Percentiles rank a stretch among this genome's conserved stretches.
Evolutionary conservation across 768 basidiomycete genomes (phyloP).

Genomic region (Suillus plorans): DNA sequence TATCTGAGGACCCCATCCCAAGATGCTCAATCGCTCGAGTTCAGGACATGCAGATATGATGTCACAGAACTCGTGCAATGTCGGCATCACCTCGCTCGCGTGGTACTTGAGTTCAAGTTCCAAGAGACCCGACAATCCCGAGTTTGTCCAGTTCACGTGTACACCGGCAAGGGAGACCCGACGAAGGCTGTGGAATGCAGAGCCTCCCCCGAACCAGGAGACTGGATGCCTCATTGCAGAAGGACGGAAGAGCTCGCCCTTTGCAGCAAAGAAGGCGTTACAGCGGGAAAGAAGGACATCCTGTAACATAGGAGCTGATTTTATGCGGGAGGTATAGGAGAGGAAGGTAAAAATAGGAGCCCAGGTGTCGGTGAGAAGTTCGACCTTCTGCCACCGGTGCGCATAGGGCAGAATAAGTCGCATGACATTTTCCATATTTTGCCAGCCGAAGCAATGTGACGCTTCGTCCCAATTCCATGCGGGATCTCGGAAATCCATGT

Average conservation of each 20-base stretch:
- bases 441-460: conserved; percentile 43
- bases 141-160: conserved; percentile 52
- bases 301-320: conserved; percentile 38
- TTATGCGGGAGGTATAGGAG: conserved; percentile 34
- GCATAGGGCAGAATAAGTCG: conserved; percentile 45
- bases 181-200: conserved; percentile 32
- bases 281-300: conserved; percentile 50
- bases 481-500: conserved; percentile 60
- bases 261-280: conserved; percentile 54
- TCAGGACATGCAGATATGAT: conserved; percentile 40
- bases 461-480: conserved; percentile 51
- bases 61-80: conserved; percentile 41
- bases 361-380: conserved; percentile 62
- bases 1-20: conserved; percentile 54
- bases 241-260: conserved; percentile 46
- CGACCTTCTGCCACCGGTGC: conserved; percentile 46
- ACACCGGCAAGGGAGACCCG: conserved; percentile 53
- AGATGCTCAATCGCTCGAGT: conserved; percentile 44
- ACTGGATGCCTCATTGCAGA: conserved; percentile 37
- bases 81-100: conserved; percentile 56
- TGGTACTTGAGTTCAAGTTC: conserved; percentile 56
- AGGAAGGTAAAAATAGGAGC: conserved; percentile 55
- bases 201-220: conserved; percentile 40
- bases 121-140: conserved; percentile 41
- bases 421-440: conserved; percentile 46